Evolutionary conservation across 139 green algal species (phyloP), one percentile per base, ranked within the genome.

Genomic region (Raphidocelis subcapitata): DNA sequence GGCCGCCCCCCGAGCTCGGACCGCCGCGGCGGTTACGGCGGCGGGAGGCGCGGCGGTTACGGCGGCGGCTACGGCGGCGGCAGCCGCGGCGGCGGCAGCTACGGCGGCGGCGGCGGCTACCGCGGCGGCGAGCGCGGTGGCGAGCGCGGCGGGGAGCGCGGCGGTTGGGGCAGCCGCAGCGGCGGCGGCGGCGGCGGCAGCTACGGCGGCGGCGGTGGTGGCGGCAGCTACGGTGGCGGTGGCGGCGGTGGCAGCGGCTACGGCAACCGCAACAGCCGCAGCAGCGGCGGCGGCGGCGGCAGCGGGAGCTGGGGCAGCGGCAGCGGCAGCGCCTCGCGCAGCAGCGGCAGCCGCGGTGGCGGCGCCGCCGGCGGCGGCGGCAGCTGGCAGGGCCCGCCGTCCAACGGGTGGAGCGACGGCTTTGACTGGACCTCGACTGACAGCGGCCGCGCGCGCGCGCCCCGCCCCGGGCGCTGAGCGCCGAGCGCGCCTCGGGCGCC

Each of bases 1-100:
- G 33, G 46, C 24, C 31, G 70, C n/a, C 59, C 70, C 28, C 70
- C 70, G 2, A 33, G n/a, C 18, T 35, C 69, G 26, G 69, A 75
- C 31, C 24, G 69, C 36, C 26, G 52, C 23, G 23, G 51, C 1
- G 36, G 54, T 41, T 41, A 26, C 3, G 20, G 57, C 1, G 14
- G 57, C 29, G 46, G 28, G 29, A 44, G 63, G 32, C 14, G 57
- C 12, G 41, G 56, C 28, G 5, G 65, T n/a, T n/a, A n/a, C n/a
- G n/a, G n/a, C n/a, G n/a, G n/a, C n/a, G n/a, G n/a, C n/a, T n/a
- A n/a, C n/a, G n/a, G n/a, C n/a, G n/a, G n/a, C n/a, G n/a, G n/a
- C n/a, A n/a, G n/a, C n/a, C n/a, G n/a, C n/a, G n/a, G n/a, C n/a
- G n/a, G n/a, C n/a, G n/a, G n/a, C n/a, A n/a, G n/a, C n/a, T n/a